These are phyloP conservation scores for Euphorbia tirucalli DNA, from an alignment of 345 rosid genomes.

Conservation along the genomic window DNA sequence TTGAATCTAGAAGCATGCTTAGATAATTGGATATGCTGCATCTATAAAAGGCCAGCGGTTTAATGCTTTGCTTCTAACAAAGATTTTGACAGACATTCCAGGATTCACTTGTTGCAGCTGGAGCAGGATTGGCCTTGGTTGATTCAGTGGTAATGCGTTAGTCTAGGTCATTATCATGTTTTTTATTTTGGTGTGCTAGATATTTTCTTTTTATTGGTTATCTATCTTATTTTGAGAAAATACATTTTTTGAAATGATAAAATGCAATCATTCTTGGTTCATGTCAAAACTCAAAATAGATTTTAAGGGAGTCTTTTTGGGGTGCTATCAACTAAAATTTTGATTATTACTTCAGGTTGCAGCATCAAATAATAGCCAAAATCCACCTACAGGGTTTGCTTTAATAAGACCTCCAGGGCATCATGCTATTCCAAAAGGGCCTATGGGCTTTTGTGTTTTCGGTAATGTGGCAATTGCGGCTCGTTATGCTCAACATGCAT, in stretches of 20 bases:
- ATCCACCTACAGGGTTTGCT: constrained; percentile 82
- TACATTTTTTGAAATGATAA: too few species aligned
- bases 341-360: constrained; percentile 45
- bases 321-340: neutral
- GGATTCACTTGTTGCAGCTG: constrained; percentile 89
- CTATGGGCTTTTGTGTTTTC: constrained; percentile 96
- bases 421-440: constrained; percentile 90
- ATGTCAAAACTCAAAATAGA: too few species aligned
- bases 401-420: constrained; percentile 96
- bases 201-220: constrained; percentile 7
- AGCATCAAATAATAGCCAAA: constrained; percentile 51
- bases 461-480: constrained; percentile 95
- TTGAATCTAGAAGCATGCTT: neutral
- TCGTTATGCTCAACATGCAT: constrained; percentile 73
- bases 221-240: neutral
- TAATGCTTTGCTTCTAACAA: constrained; percentile 10
- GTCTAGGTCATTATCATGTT: constrained; percentile 54
- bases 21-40: neutral
- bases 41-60: neutral
- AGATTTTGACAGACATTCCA: constrained; percentile 63
- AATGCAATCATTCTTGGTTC: too few species aligned
- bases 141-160: constrained; percentile 96
- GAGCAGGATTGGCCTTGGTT: constrained; percentile 85
- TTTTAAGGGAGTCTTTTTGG: neutral
- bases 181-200: neutral